These are phyloP conservation scores for Candida methanosorbosa DNA, from an alignment of 805 yeast genomes.

Conservation along the genomic window DNA sequence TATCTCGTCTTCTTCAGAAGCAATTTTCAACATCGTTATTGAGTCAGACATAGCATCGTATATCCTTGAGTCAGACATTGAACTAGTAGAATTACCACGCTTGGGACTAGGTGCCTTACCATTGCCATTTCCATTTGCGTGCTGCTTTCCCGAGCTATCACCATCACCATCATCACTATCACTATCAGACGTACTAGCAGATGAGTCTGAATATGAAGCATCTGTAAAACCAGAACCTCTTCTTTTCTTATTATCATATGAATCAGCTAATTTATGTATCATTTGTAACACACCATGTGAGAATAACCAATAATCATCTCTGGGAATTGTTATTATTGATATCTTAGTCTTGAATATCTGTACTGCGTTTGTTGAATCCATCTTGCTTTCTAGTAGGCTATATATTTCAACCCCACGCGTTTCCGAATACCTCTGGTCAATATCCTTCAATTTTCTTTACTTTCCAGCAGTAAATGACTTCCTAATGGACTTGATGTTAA, in stretches of 20 bases:
- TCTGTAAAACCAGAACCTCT: background rate
- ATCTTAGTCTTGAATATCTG: conserved; percentile 37
- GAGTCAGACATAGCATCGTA: conserved; percentile 4
- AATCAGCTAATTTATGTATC: conserved; percentile 23
- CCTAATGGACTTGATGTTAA: too few species aligned
- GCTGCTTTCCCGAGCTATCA: background rate
- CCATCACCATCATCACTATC: background rate
- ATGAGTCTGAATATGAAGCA: conserved; percentile 1
- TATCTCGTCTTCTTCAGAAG: too few species aligned
- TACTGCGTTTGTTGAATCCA: conserved; percentile 21
- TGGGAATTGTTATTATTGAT: conserved; percentile 44
- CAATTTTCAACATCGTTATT: conserved; percentile 3
- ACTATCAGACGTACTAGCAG: background rate
- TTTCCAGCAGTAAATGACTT: too few species aligned
- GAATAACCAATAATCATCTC: conserved; percentile 45
- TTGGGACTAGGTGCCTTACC: background rate
- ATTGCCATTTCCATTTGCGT: background rate
- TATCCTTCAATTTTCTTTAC: too few species aligned
- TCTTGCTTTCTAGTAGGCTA: too few species aligned
- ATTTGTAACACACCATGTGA: conserved; percentile 41
- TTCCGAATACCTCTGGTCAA: too few species aligned
- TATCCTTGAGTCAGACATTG: conserved; percentile 1
- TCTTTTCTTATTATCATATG: background rate
- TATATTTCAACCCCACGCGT: too few species aligned
- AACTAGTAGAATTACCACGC: too few species aligned